Evolutionary conservation across 1,284 basidiomycete species (phyloP), one percentile per base, ranked within the genome.

Genomic region (Schizophyllum amplum): DNA sequence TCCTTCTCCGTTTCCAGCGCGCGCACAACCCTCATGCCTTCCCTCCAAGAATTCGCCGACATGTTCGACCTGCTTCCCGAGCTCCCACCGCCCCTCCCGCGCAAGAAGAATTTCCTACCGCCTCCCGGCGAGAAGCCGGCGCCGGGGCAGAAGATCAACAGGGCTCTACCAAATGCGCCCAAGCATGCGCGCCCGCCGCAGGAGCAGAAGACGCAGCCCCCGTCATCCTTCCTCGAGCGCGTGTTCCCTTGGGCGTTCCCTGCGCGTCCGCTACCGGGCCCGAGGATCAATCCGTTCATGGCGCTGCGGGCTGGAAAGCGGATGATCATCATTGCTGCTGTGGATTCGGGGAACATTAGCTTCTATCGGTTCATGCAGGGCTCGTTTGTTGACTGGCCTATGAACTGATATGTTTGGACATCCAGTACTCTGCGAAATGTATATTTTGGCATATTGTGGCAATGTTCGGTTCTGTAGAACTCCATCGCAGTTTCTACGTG

Each of bases 341-440:
- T 96, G 3, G 95, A 98, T 71, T 81, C 86, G 5, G 93, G 95
- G 5, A 94, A 83, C 61, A 90, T 90, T 24, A 90, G 90, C 58
- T 92, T 98, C 76, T 87, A 94, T 68, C 75, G 92, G 49, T 95
- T 98, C 64, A 88, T 90, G 1, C 82, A 95, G 66, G 87, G 91
- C 0, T 86, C 82, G 11, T 98, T 99, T 70, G 84, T 81, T 54
- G 86, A 90, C 61, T 87, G 87, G 79, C 83, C 89, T 0, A 87
- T 91, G 80, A 61, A 61, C 24, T 76, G 57, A 68, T 25, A 48
- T 9, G 27, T 33, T 5, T 5, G 13, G 27, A 13, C 6, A 13
- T 33, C 6, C 5, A 13, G 27, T 5, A 33, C 27, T 33, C 6
- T 6, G 27, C 6, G 27, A 13, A 33, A 33, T n/a, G n/a, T n/a